Base-by-base conservation (phyloP, 129 eudicot genomes). In the Flaveria robusta region DNA sequence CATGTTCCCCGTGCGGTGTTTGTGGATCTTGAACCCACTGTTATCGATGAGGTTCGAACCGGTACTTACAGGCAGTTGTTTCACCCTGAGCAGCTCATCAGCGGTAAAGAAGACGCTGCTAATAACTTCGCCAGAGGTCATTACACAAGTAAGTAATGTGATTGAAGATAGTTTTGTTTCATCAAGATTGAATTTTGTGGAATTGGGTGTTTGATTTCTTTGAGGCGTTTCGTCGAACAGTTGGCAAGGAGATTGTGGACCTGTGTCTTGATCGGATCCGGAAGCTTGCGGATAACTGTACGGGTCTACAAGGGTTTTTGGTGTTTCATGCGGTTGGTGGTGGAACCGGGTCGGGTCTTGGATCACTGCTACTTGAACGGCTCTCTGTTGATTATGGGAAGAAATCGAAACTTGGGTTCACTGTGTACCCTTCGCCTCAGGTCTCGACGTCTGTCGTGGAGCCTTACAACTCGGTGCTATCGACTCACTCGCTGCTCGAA, bases 171-270 rank as follows among this genome's bases (percentile, higher is more conserved):
- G 34, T 3, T 58, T 23, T 66, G 0, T 8, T 68, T 5, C 23
- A 4, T 3, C 0, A 3, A 5, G 45, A 49, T 51, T 9, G 1
- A 2, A 13, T 11, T 10, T 7, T 29, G 9, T 2, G 26, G 2
- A 41, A 22, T 20, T 41, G 1, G 10, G 18, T 1, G 24, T 20
- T 9, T 56, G 18, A 20, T 31, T 34, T 75, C 45, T 29, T 23
- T 74, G 76, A 20, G 34, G 72, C 81, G 47, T 75, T 81, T 81
- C 24, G 62, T 68, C 68, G 14, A 81, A 66, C 72, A 87, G 87
- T 90, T 83, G 96, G 96, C 67, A 90, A 90, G 70, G 96, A 87
- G 64, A 90, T 90, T 72, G 96, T 90, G 80, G 96, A 85, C 70
- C 80, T 90, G 69, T 90, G 96, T 77, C 71, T 90, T 37, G 92